phyloP scores from a whole-genome alignment of 495 filamentous ascomycete genomes.

The Podospora didyma region DNA sequence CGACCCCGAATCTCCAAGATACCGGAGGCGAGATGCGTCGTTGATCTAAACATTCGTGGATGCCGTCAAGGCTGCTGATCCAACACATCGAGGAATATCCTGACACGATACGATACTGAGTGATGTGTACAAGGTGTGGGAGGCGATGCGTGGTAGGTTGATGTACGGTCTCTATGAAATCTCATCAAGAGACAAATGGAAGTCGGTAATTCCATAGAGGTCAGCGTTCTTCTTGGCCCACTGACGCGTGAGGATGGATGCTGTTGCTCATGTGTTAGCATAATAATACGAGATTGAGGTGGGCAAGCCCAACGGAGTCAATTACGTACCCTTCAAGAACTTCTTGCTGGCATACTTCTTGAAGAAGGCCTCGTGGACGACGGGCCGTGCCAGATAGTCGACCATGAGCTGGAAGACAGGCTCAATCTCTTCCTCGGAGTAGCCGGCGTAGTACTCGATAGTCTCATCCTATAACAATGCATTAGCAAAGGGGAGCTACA shows the following conservation, averaged over 20 bases:
- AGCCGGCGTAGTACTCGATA: constrained; percentile 89
- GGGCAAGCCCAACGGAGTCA: not conserved
- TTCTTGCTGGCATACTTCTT: constrained; percentile 99
- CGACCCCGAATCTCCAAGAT: constrained; percentile 10
- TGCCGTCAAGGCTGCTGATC: constrained; percentile 24
- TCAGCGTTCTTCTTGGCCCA: constrained; percentile 81
- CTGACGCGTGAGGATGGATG: constrained; percentile 82
- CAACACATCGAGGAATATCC: constrained; percentile 28
- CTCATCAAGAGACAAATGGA: constrained; percentile 38
- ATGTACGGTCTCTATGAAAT: constrained; percentile 24
- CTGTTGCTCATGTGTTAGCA: constrained; percentile 44
- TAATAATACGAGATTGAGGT: constrained; percentile 3
- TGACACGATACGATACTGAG: constrained; percentile 19
- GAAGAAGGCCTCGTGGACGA: constrained; percentile 94
- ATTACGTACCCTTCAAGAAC: constrained; percentile 83
- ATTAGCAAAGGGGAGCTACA: constrained; percentile 17
- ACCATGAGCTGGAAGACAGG: constrained; percentile 93
- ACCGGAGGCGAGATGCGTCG: constrained; percentile 16
- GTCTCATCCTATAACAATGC: constrained; percentile 63
- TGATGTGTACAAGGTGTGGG: not conserved
- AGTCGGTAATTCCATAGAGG: constrained; percentile 39
- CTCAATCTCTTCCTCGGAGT: constrained; percentile 85
- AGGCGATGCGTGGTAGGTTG: constrained; percentile 1
- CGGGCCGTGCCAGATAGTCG: constrained; percentile 85
- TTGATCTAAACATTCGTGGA: constrained; percentile 18